Percentiles rank a stretch among this genome's conserved stretches.
Conservation (phyloP, 2,329 filamentous ascomycete species). For the Botrytis byssoidea region DNA sequence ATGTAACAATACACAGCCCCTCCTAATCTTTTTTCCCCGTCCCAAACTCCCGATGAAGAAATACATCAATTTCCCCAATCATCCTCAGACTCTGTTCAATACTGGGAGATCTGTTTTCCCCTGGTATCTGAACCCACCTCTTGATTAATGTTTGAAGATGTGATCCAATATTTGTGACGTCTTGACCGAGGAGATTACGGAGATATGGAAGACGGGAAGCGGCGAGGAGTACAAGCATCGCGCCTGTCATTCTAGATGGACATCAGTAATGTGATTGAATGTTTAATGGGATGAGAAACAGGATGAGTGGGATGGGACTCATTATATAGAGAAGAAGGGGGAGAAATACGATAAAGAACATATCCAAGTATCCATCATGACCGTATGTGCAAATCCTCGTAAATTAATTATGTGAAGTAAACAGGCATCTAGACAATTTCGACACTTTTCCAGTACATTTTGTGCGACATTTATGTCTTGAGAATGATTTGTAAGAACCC, state of each 20-base stretch:
- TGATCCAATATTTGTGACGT: conserved; percentile 43
- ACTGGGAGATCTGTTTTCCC: conserved; percentile 45
- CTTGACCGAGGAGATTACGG: conserved; percentile 42
- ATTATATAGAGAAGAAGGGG: not conserved
- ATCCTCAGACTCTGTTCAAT: conserved; percentile 49
- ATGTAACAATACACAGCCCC: not conserved
- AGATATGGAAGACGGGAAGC: conserved; percentile 45
- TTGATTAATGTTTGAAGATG: conserved; percentile 45
- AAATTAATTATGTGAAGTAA: conserved; percentile 50
- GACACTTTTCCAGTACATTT: conserved; percentile 44
- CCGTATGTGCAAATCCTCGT: conserved; percentile 49
- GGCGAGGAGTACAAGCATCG: conserved; percentile 50
- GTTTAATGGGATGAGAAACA: not conserved
- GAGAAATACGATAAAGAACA: conserved; percentile 51
- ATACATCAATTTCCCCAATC: conserved; percentile 46
- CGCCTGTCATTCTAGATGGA: conserved; percentile 46
- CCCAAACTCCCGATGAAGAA: conserved; percentile 42
- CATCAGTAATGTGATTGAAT: not conserved
- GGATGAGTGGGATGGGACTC: not conserved
- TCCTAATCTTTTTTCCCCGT: not conserved
- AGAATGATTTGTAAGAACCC: conserved; percentile 39
- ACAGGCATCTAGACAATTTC: conserved; percentile 49
- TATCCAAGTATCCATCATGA: conserved; percentile 55
- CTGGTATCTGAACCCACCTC: conserved; percentile 44
- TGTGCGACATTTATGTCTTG: conserved; percentile 20